Percentiles rank a stretch among this genome's conserved stretches.
These are phyloP conservation scores for Porpolomopsis calyptriformis DNA, from an alignment of 768 basidiomycete genomes.

Conservation along the genomic window DNA sequence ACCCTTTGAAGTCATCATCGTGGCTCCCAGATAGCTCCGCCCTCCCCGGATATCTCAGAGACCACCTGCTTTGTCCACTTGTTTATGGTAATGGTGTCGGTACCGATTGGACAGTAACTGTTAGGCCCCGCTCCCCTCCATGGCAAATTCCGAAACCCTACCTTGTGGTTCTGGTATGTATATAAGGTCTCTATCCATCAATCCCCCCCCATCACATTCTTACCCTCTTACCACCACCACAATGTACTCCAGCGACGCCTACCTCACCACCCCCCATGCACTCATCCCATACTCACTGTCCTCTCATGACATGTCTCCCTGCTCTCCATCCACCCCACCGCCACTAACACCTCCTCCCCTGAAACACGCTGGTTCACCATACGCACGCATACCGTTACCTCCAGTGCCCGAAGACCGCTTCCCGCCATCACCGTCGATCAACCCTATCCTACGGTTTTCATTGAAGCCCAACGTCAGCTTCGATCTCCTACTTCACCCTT, in stretches of 20 bases:
- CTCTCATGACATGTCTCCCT: not conserved
- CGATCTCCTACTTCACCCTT: slow-evolving; percentile 28
- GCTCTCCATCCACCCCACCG: slow-evolving; percentile 18
- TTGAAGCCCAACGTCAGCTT: slow-evolving; percentile 28
- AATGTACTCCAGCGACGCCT: not conserved
- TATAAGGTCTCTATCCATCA: not conserved
- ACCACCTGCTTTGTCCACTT: too few species aligned
- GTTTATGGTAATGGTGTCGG: too few species aligned
- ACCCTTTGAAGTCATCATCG: too few species aligned
- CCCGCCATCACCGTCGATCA: slow-evolving; percentile 27
- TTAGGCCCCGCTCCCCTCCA: not conserved
- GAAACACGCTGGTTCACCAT: slow-evolving; percentile 17
- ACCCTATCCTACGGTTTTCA: slow-evolving; percentile 31
- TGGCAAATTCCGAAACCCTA: not conserved
- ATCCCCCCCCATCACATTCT: not conserved
- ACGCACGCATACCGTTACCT: slow-evolving; percentile 3
- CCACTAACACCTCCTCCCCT: slow-evolving; percentile 34
- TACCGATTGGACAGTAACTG: too few species aligned
- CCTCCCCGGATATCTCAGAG: too few species aligned
- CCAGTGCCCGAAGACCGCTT: slow-evolving; percentile 2
- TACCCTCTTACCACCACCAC: not conserved
- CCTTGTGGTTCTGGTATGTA: slow-evolving; percentile 1
- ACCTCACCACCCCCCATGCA: not conserved
- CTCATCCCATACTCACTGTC: not conserved
- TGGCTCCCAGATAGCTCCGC: too few species aligned